Evolutionary conservation across 1,284 basidiomycete species (phyloP), one percentile per base, ranked within the genome.

Genomic region (Somion occarium): DNA sequence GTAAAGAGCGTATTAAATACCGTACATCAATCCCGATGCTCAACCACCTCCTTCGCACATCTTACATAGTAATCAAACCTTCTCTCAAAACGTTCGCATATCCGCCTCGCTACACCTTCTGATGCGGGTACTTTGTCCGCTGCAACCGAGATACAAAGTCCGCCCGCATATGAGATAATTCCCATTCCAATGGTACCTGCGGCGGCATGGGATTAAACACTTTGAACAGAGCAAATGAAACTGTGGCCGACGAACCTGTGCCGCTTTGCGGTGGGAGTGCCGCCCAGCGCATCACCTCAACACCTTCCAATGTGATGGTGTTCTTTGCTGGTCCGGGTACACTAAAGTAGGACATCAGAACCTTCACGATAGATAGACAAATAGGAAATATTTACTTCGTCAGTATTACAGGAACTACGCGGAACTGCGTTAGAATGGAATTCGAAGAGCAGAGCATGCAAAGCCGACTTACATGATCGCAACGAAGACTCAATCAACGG

Each of bases 201-300:
- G 5, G 38, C 12, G 19, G n/a, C 25, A 19, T 7, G 24, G 38
- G 15, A 23, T 2, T 38, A 27, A 37, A n/a, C n/a, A n/a, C 13
- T 30, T 5, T 34, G 24, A 22, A 30, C 5, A 38, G 41, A 30
- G 20, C 26, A 39, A 27, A 37, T 23, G 38, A 7, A 41, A 44
- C 37, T 18, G 18, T 39, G 12, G 23, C 15, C 3, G 19, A 51
- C 55, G 19, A 12, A 59, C 63, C 63, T 50, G 64, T 63, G 15
- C 65, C 65, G 1, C 53, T 58, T 52, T 67, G 65, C 3, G 65
- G 65, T 7, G 65, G 65, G 37, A 65, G 58, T 3, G 63, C 65
- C 5, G 56, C 59, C 64, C 63, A 65, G 19, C 58, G 58, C 19
- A 60, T 49, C 11, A 66, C 58, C 46, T 66, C 60, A 37, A 60